Evolutionary conservation across 805 yeast species (phyloP).

Genomic region (Barnettozyma populi): DNA sequence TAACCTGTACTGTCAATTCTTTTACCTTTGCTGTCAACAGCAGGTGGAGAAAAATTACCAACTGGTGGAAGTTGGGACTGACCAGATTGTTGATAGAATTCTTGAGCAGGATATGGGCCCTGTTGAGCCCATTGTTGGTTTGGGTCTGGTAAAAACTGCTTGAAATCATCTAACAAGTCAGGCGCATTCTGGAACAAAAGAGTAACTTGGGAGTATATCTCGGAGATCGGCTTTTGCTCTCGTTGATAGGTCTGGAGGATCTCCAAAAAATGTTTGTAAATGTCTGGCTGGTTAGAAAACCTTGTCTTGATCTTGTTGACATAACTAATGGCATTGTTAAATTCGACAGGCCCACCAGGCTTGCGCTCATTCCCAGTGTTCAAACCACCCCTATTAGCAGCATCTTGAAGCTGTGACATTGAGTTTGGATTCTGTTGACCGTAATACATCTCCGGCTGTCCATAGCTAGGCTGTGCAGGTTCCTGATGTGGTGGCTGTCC

Average conservation of each 20-base stretch:
- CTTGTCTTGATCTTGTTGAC: constrained; percentile 95
- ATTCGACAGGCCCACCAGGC: constrained; percentile 71
- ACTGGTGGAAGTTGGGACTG: constrained; percentile 71
- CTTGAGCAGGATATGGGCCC: constrained; percentile 15
- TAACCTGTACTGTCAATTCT: constrained; percentile 13
- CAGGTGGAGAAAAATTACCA: constrained; percentile 78
- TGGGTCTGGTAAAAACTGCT: constrained; percentile 85
- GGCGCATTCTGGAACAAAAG: constrained; percentile 88
- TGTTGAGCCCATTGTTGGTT: constrained; percentile 19
- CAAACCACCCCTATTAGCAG: constrained; percentile 27
- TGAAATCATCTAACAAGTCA: constrained; percentile 89
- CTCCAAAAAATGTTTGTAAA: constrained; percentile 90
- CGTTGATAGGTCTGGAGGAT: constrained; percentile 94
- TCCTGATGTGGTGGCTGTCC: constrained; percentile 15
- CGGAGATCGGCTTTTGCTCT: constrained; percentile 91
- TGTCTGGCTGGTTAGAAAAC: constrained; percentile 90
- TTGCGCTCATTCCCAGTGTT: constrained; percentile 14
- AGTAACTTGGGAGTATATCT: constrained; percentile 92
- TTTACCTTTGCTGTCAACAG: constrained; percentile 26
- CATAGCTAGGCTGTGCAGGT: constrained; percentile 7
- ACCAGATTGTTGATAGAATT: constrained; percentile 23
- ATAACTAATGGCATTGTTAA: constrained; percentile 93
- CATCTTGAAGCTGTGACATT: constrained; percentile 34
- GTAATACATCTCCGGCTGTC: constrained; percentile 9
- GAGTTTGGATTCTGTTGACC: constrained; percentile 17